Conservation (phyloP, 2,329 filamentous ascomycete species). For the Plenodomus biglobosus region DNA sequence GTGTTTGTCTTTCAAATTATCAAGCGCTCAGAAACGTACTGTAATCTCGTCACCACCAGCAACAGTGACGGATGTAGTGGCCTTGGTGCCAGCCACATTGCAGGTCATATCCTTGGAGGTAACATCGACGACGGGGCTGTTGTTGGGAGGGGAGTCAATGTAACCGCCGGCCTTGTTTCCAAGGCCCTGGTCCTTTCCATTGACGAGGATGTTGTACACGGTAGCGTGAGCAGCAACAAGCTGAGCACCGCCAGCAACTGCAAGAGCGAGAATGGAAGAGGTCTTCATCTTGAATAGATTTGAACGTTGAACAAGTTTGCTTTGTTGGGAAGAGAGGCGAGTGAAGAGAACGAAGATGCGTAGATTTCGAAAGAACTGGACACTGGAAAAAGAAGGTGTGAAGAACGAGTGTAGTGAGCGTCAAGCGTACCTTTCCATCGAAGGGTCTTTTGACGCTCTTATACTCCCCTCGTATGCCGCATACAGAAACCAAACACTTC, state of each 20-base stretch:
- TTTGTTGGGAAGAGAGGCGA: conserved; percentile 16
- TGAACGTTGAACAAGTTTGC: conserved; percentile 8
- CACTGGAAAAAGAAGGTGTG: conserved; percentile 22
- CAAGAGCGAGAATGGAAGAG: conserved; percentile 32
- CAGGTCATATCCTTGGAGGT: conserved; percentile 39
- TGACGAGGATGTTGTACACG: conserved; percentile 45
- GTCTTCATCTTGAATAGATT: conserved; percentile 33
- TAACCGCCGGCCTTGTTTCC: conserved; percentile 47
- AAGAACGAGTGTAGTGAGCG: conserved; percentile 31
- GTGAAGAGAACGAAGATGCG: conserved; percentile 18
- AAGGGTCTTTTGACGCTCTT: conserved; percentile 17
- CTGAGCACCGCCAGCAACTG: conserved; percentile 31
- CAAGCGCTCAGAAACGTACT: conserved; percentile 1
- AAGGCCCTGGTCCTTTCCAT: conserved; percentile 43
- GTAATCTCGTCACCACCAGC: conserved; percentile 52
- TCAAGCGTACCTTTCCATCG: conserved; percentile 31
- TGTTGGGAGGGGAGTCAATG: conserved; percentile 51
- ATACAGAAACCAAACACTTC: conserved; percentile 6
- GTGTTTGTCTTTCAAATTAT: not conserved
- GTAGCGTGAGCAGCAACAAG: conserved; percentile 40
- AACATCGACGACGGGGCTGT: conserved; percentile 41
- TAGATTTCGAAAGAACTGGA: conserved; percentile 17
- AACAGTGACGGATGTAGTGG: conserved; percentile 50
- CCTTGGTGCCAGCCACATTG: conserved; percentile 37
- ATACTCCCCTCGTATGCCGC: conserved; percentile 14